phyloP scores from a whole-genome alignment of 2,329 filamentous ascomycete species.

The Atkinsonella hypoxylon region DNA sequence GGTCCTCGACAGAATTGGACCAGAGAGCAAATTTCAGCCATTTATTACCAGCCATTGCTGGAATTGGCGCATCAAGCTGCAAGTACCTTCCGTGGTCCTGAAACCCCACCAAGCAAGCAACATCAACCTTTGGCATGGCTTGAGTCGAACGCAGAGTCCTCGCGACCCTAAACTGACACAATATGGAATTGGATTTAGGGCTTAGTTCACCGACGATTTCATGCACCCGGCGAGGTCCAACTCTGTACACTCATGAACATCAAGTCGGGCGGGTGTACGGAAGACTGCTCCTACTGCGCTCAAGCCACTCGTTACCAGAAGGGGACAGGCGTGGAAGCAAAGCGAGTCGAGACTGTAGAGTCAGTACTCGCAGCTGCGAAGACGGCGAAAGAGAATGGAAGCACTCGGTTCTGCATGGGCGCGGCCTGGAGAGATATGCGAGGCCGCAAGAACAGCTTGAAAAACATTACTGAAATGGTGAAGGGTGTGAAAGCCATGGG shows the following conservation, averaged over 20 bases:
- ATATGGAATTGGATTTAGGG: conserved; percentile 34
- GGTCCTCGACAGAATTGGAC: conserved; percentile 65
- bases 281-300: conserved; percentile 88
- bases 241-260: conserved; percentile 96
- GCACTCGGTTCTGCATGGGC: conserved; percentile 90
- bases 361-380: conserved; percentile 68
- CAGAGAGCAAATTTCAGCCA: conserved; percentile 64
- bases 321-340: conserved; percentile 67
- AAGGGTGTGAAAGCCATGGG: conserved; percentile 66
- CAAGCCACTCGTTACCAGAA: conserved; percentile 72
- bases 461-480: conserved; percentile 81
- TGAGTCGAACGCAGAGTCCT: background rate
- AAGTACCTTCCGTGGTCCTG: conserved; percentile 16
- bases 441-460: conserved; percentile 70
- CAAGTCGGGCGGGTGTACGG: conserved; percentile 84
- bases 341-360: conserved; percentile 68
- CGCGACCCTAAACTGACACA: conserved; percentile 8
- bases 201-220: conserved; percentile 71
- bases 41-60: conserved; percentile 73
- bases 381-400: conserved; percentile 69
- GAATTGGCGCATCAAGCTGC: conserved; percentile 67
- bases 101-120: background rate
- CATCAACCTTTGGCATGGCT: background rate
- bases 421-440: conserved; percentile 92
- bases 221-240: conserved; percentile 72